Conservation (phyloP, 78 protist species). For the Polysphondylium violaceum region DNA sequence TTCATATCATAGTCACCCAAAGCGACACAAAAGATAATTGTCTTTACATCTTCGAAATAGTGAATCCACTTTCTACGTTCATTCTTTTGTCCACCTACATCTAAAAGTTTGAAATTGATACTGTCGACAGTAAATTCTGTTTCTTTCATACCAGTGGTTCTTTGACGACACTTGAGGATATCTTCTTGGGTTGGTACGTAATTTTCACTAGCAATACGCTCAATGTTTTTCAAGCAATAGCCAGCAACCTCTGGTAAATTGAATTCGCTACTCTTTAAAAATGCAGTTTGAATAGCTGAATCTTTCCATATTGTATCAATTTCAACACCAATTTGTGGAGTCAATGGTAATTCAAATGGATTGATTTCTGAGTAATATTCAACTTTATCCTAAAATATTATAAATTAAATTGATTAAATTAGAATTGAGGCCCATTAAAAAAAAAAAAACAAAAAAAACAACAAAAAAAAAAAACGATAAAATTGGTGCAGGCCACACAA, state of each 20-base stretch:
- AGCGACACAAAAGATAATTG: conserved; percentile 93
- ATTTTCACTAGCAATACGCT: conserved; percentile 48
- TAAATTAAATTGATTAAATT: background rate
- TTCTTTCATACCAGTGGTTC: conserved; percentile 95
- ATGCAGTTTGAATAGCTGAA: conserved; percentile 21
- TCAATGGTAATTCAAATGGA: conserved; percentile 68
- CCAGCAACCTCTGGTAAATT: conserved; percentile 61
- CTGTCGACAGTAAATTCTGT: conserved; percentile 76
- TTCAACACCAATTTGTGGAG: conserved; percentile 12
- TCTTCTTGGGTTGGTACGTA: conserved; percentile 94
- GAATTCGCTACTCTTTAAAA: conserved; percentile 17
- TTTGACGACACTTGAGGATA: conserved; percentile 91
- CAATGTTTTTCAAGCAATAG: conserved; percentile 25
- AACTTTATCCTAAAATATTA: conserved; percentile 16
- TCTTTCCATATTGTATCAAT: conserved; percentile 26
- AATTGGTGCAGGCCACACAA: no score
- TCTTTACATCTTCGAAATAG: conserved; percentile 94
- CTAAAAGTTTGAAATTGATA: conserved; percentile 85
- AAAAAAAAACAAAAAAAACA: background rate
- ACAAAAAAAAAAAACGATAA: background rate
- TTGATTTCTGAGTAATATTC: conserved; percentile 32
- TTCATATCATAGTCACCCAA: conserved; percentile 87
- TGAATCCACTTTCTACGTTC: conserved; percentile 97
- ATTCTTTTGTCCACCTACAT: conserved; percentile 97
- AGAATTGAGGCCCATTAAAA: background rate